Conservation (phyloP, 1,284 basidiomycete species). For the Malassezia sympodialis region DNA sequence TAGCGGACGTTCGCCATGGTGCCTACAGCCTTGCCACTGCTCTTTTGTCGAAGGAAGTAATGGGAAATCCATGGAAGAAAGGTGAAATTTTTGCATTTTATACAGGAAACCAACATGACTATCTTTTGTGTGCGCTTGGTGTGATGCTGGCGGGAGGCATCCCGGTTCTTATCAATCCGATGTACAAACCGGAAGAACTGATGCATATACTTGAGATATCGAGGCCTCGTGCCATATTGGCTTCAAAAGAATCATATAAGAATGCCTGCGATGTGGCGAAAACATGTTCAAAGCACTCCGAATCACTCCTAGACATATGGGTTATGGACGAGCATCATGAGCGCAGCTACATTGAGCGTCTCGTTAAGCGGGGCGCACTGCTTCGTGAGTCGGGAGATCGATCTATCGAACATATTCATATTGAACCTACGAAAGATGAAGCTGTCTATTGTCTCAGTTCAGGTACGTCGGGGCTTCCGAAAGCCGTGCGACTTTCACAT, state of each 20-base stretch:
- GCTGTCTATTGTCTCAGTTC: conserved; percentile 42
- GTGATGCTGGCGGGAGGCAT: conserved; percentile 37
- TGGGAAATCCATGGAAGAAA: conserved; percentile 25
- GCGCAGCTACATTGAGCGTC: conserved; percentile 21
- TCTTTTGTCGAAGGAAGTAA: conserved; percentile 22
- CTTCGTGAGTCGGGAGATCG: conserved; percentile 18
- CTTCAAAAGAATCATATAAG: conserved; percentile 19
- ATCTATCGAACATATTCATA: conserved; percentile 21
- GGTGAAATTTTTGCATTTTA: conserved; percentile 36
- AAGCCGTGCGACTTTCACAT: conserved; percentile 43
- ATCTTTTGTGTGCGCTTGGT: conserved; percentile 31
- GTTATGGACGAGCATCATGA: conserved; percentile 35
- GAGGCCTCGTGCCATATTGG: conserved; percentile 29
- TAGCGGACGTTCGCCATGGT: conserved; percentile 25
- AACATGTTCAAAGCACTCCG: conserved; percentile 17
- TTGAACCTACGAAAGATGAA: conserved; percentile 24
- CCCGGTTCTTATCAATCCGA: conserved; percentile 39
- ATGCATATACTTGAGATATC: conserved; percentile 36
- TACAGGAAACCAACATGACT: conserved; percentile 41
- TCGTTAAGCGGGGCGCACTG: conserved; percentile 20
- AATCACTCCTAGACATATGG: conserved; percentile 17
- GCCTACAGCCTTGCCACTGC: conserved; percentile 30
- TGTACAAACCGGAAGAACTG: conserved; percentile 39
- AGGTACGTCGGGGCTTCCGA: conserved; percentile 42
- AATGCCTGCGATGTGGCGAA: conserved; percentile 22